Evolutionary conservation across 2,329 filamentous ascomycete genomes (phyloP).

Genomic region (Hypoxylon sp.): DNA sequence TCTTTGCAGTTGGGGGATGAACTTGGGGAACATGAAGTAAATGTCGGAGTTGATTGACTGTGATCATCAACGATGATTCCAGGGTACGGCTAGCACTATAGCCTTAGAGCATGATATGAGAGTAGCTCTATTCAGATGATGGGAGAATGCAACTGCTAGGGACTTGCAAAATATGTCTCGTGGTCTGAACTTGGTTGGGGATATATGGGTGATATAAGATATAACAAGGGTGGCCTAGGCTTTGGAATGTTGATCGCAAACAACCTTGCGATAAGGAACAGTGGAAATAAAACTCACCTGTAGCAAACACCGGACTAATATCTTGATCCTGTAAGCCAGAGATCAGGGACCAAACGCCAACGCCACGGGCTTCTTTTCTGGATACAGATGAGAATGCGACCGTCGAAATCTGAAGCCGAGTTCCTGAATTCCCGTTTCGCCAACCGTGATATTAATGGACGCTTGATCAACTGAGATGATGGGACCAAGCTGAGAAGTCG

Average conservation of each 20-base stretch:
- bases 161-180: background rate
- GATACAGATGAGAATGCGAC: conserved; percentile 53
- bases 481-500: conserved; percentile 46
- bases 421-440: conserved; percentile 46
- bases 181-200: background rate
- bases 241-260: background rate
- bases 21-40: background rate
- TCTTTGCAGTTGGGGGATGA: background rate
- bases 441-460: conserved; percentile 41
- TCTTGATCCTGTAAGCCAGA: conserved; percentile 54
- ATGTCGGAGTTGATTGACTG: background rate
- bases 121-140: background rate
- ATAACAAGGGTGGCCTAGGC: background rate
- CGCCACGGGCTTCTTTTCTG: conserved; percentile 50
- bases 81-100: background rate
- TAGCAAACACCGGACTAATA: conserved; percentile 50
- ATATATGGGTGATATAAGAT: background rate
- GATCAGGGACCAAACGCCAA: conserved; percentile 55
- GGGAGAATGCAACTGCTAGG: background rate
- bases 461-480: conserved; percentile 40
- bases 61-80: background rate
- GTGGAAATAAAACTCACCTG: conserved; percentile 40
- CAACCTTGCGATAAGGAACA: background rate
- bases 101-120: background rate
- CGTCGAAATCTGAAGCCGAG: conserved; percentile 50